A percentile compares a stretch with the other conserved stretches of the same genome.
phyloP scores from a whole-genome alignment of 2,329 filamentous ascomycete genomes.

The Exophiala sideris region DNA sequence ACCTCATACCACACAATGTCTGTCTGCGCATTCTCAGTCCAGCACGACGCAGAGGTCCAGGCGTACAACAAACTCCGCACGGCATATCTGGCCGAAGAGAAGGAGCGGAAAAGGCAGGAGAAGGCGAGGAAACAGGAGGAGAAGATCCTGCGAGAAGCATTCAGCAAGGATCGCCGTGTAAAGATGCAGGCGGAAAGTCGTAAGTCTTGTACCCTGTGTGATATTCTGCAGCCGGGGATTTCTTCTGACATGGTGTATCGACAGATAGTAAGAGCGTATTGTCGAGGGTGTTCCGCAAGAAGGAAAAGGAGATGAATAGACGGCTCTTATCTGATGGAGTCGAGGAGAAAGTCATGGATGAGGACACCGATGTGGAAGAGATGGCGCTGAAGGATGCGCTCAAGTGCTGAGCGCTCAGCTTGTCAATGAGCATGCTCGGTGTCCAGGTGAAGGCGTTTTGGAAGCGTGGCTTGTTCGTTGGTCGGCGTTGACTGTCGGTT shows the following conservation, averaged over 20 bases:
- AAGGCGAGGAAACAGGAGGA: slow-evolving; percentile 13
- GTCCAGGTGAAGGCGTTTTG: not conserved
- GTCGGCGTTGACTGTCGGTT: not conserved
- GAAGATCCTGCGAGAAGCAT: slow-evolving; percentile 2
- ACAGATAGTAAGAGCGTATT: not conserved
- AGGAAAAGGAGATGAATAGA: not conserved
- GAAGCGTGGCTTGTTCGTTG: not conserved
- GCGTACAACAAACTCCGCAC: slow-evolving; percentile 18
- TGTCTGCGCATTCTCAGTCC: slow-evolving; percentile 18
- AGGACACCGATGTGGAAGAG: slow-evolving; percentile 17
- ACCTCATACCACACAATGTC: slow-evolving; percentile 8
- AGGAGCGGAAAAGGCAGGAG: slow-evolving; percentile 10
- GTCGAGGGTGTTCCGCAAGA: not conserved
- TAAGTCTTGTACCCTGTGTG: not conserved
- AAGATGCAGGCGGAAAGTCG: not conserved
- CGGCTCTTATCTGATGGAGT: not conserved
- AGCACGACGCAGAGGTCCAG: slow-evolving; percentile 24
- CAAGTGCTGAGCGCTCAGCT: not conserved
- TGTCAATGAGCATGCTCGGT: not conserved
- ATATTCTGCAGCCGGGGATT: not conserved
- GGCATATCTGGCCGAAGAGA: slow-evolving; percentile 11
- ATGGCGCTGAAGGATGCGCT: slow-evolving; percentile 9
- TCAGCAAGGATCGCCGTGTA: not conserved
- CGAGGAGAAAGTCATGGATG: slow-evolving; percentile 1
- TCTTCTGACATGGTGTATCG: not conserved